Conservation (phyloP, 768 basidiomycete species). For the Lentinula guzmanii region DNA sequence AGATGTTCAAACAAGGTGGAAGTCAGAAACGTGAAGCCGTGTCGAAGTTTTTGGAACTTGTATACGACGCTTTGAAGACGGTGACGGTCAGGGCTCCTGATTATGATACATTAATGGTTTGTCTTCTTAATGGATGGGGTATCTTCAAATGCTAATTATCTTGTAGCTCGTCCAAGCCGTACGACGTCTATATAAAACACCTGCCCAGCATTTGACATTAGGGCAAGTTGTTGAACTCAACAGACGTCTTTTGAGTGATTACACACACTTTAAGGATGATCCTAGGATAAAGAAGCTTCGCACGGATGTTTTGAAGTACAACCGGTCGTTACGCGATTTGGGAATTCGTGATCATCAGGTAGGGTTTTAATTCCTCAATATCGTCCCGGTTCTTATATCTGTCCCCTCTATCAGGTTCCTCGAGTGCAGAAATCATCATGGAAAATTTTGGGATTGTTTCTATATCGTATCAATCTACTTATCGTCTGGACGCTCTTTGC, state of each 20-base stretch:
- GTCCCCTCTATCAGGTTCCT: constrained; percentile 53
- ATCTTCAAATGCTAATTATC: constrained; percentile 5
- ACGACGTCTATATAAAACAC: constrained; percentile 87
- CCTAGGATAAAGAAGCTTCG: constrained; percentile 82
- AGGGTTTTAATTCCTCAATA: constrained; percentile 10
- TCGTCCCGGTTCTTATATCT: not conserved
- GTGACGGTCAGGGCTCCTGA: constrained; percentile 97
- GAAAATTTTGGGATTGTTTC: constrained; percentile 79
- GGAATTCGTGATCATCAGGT: constrained; percentile 94
- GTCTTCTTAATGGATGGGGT: constrained; percentile 13
- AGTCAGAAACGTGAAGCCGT: constrained; percentile 85
- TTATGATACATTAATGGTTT: constrained; percentile 95
- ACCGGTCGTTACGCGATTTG: constrained; percentile 79
- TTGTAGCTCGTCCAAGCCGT: constrained; percentile 89
- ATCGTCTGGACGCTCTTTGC: constrained; percentile 78
- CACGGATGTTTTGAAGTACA: constrained; percentile 80
- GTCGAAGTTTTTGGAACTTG: constrained; percentile 78
- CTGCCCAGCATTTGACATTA: constrained; percentile 87
- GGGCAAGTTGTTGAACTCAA: constrained; percentile 95
- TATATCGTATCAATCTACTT: constrained; percentile 76
- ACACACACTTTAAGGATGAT: constrained; percentile 87
- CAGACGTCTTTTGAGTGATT: constrained; percentile 87
- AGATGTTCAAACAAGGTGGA: constrained; percentile 90
- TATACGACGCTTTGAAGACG: constrained; percentile 90
- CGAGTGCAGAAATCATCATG: constrained; percentile 78